These are phyloP conservation scores for Alnus glutinosa DNA, from an alignment of 306 rosid species.

Conservation along the genomic window DNA sequence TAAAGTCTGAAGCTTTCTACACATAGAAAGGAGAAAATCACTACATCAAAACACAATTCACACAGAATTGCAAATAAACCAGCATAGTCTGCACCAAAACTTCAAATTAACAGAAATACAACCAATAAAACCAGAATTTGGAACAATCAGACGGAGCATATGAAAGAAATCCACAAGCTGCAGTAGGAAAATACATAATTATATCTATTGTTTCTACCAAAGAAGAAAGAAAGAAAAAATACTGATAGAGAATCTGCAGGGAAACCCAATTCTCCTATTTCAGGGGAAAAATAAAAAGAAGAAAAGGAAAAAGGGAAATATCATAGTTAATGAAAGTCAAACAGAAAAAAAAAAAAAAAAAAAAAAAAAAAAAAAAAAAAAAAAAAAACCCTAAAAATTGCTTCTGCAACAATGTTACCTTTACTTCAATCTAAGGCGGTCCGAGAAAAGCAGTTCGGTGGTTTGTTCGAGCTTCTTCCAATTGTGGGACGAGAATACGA, in stretches of 20 bases:
- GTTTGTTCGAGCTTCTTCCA: neutral
- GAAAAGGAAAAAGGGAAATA: neutral
- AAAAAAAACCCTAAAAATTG: neutral
- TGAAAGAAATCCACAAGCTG: neutral
- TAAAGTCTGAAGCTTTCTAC: neutral
- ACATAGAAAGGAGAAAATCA: neutral
- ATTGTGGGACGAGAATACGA: neutral
- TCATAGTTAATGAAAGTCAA: neutral
- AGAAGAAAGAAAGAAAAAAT: neutral
- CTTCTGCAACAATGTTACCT: neutral
- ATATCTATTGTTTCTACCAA: neutral
- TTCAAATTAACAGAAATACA: slow-evolving; percentile 1
- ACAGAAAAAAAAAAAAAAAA: neutral
- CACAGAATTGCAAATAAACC: slow-evolving; percentile 10
- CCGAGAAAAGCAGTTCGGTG: neutral
- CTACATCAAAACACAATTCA: slow-evolving; percentile 7
- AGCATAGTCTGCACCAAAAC: neutral
- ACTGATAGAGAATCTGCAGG: neutral
- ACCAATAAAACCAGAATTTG: neutral
- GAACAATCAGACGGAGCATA: neutral
- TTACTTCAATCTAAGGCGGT: neutral
- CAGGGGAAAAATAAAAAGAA: too few relatives aligned
- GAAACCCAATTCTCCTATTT: neutral
- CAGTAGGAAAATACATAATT: neutral
- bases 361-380: neutral